Evolutionary conservation across 1,284 basidiomycete genomes (phyloP).

Genomic region (Heterobasidion occidentale): DNA sequence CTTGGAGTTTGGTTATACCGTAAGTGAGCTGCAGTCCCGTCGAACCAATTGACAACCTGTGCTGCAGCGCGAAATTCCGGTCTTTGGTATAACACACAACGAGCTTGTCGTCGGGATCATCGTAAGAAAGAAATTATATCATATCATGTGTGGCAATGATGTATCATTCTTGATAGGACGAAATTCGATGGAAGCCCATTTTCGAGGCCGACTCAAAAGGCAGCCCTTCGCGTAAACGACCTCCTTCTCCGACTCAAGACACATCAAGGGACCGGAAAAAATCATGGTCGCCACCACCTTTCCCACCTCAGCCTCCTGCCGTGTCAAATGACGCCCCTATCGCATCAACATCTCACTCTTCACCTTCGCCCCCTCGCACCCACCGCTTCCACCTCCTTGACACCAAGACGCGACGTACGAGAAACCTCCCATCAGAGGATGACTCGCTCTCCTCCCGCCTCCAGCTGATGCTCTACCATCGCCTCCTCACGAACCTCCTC

Average conservation of each 20-base stretch:
- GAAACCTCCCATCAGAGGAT: constrained; percentile 48
- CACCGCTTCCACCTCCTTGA: constrained; percentile 54
- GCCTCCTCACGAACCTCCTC: constrained; percentile 53
- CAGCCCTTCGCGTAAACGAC: constrained; percentile 9
- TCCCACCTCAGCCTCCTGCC: constrained; percentile 1
- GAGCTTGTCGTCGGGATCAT: constrained; percentile 59
- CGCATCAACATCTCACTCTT: background rate
- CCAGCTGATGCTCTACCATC: constrained; percentile 82
- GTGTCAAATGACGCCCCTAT: background rate
- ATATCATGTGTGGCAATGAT: background rate
- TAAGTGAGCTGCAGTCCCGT: constrained; percentile 16
- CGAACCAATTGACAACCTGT: background rate
- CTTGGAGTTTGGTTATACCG: constrained; percentile 37
- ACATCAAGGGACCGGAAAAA: constrained; percentile 20
- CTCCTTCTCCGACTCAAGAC: constrained; percentile 11
- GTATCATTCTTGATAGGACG: constrained; percentile 34
- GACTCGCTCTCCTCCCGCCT: constrained; percentile 63
- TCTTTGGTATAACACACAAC: constrained; percentile 57
- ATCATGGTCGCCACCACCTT: constrained; percentile 6
- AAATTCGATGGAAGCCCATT: constrained; percentile 29
- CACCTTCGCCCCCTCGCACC: constrained; percentile 6
- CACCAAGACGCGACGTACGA: constrained; percentile 63
- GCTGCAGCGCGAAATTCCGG: constrained; percentile 61
- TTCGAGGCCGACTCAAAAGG: background rate
- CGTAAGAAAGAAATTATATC: constrained; percentile 27